phyloP scores from a whole-genome alignment of 202 grass and related monocot species.

The Saccharum hybrid region DNA sequence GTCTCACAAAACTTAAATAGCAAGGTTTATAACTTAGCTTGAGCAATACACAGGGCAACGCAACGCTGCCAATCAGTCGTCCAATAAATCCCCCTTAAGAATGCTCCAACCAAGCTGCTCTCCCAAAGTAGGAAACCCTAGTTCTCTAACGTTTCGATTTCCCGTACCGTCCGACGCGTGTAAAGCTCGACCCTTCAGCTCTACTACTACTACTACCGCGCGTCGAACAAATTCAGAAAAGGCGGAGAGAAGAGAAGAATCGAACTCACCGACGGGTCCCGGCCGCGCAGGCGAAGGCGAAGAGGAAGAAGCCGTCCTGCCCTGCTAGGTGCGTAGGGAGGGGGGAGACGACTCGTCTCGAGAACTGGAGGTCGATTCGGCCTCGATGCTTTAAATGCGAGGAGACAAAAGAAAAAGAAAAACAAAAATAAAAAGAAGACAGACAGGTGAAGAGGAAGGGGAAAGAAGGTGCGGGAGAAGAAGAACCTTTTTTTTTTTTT shows the following conservation, averaged over 20 bases:
- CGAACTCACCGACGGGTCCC: slow-evolving; percentile 25
- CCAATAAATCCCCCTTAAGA: background rate
- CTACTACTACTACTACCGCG: background rate
- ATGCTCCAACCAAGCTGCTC: slow-evolving; percentile 29
- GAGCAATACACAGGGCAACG: background rate
- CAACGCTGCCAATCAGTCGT: background rate
- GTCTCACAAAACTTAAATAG: background rate
- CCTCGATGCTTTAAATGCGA: slow-evolving; percentile 39
- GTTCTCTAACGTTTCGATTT: background rate
- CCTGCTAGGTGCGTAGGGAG: slow-evolving; percentile 11
- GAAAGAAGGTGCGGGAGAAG: slow-evolving; percentile 32
- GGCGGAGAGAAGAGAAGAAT: background rate
- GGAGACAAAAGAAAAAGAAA: background rate
- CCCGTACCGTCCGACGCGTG: background rate
- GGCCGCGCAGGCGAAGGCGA: background rate
- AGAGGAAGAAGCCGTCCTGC: slow-evolving; percentile 18
- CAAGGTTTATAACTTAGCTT: background rate
- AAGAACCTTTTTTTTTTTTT: too few relatives aligned
- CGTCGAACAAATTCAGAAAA: background rate
- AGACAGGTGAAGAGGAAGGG: background rate
- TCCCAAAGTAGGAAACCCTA: slow-evolving; percentile 21
- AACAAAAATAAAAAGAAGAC: background rate
- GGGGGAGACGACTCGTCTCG: slow-evolving; percentile 14
- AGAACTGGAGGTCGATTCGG: slow-evolving; percentile 36
- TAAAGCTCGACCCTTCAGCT: background rate